Conservation (phyloP, 495 filamentous ascomycete genomes). For the Chlorociboria aeruginascens region DNA sequence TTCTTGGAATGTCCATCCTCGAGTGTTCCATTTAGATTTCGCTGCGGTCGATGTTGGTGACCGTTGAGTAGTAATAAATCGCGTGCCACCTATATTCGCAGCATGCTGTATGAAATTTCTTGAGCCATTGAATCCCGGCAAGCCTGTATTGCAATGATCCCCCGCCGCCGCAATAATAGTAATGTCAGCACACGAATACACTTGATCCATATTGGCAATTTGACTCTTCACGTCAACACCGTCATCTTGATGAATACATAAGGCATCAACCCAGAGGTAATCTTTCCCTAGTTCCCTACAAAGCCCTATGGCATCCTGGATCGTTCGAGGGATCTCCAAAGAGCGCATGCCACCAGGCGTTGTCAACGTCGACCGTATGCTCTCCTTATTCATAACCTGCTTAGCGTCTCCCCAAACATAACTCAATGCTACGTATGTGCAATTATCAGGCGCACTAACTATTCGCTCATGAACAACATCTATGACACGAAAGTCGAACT, state of each 20-base stretch:
- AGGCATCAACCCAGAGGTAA: slow-evolving; percentile 24
- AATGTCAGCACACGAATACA: neutral
- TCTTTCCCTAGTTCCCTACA: slow-evolving; percentile 9
- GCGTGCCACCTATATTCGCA: neutral
- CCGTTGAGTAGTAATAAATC: neutral
- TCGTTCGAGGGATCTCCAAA: slow-evolving; percentile 11
- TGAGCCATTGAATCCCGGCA: slow-evolving; percentile 4
- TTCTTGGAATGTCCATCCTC: slow-evolving; percentile 21
- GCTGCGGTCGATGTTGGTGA: neutral
- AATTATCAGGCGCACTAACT: neutral
- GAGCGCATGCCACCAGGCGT: neutral
- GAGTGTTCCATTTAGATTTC: slow-evolving; percentile 15
- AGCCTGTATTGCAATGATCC: slow-evolving; percentile 1
- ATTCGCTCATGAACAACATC: slow-evolving; percentile 38
- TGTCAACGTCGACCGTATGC: neutral
- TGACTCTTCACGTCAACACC: neutral
- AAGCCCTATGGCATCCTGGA: slow-evolving; percentile 18
- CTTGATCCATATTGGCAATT: slow-evolving; percentile 5
- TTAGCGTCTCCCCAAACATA: slow-evolving; percentile 4
- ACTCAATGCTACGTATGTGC: slow-evolving; percentile 3
- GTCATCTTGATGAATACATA: slow-evolving; percentile 23
- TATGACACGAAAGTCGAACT: slow-evolving; percentile 35
- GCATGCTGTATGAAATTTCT: neutral
- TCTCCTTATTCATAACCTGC: neutral
- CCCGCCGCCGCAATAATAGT: slow-evolving; percentile 3